phyloP scores from a whole-genome alignment of 2,329 filamentous ascomycete genomes.

The Bipolaris gigantea region DNA sequence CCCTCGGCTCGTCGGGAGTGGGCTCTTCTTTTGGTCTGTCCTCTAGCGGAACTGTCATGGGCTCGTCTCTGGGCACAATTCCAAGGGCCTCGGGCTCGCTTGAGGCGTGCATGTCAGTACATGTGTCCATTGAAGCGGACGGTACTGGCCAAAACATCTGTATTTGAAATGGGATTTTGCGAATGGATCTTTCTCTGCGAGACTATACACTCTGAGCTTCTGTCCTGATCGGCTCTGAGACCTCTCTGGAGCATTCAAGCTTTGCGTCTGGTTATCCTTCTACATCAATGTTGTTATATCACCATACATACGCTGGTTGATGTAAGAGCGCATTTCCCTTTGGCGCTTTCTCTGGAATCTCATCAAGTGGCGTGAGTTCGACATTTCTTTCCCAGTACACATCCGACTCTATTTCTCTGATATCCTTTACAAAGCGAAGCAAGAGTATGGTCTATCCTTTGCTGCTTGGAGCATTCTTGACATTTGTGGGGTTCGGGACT shows the following conservation, averaged over 20 bases:
- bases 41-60: background rate
- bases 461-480: too few species aligned
- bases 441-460: too few species aligned
- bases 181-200: constrained; percentile 2
- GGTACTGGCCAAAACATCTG: constrained; percentile 9
- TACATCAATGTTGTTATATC: background rate
- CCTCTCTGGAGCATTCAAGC: background rate
- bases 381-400: background rate
- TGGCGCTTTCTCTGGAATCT: constrained; percentile 12
- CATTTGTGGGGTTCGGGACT: too few species aligned
- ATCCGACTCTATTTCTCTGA: too few species aligned
- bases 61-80: background rate
- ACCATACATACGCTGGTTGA: constrained; percentile 10
- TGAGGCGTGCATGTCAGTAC: background rate
- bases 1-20: constrained; percentile 4
- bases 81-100: constrained; percentile 3
- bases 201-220: background rate
- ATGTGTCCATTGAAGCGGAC: background rate
- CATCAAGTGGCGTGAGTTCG: background rate
- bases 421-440: too few species aligned
- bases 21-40: constrained; percentile 1
- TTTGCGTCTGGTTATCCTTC: background rate
- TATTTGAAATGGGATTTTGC: constrained; percentile 14
- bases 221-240: background rate
- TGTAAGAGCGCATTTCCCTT: constrained; percentile 16